These are phyloP conservation scores for Elsinoe necatrix DNA, from an alignment of 2,329 filamentous ascomycete species.

Conservation along the genomic window DNA sequence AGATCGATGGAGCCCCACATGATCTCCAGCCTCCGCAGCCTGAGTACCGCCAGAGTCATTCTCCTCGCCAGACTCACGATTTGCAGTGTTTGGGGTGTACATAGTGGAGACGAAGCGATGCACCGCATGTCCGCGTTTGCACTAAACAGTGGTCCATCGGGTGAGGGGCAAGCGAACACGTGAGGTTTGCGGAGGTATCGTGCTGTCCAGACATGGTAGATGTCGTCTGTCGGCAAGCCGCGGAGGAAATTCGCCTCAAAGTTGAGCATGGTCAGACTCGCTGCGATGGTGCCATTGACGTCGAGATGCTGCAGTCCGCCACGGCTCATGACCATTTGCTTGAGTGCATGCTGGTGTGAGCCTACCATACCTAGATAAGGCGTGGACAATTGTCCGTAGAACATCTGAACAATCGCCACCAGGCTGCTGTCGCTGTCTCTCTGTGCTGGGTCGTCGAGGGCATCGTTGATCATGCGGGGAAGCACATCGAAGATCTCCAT, in stretches of 20 bases:
- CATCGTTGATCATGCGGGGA: conserved; percentile 3
- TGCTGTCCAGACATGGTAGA: neutral
- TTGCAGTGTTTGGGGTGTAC: neutral
- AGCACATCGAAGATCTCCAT: conserved; percentile 9
- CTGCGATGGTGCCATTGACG: neutral
- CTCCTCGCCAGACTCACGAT: neutral
- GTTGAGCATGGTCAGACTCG: neutral
- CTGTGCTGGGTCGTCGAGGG: neutral
- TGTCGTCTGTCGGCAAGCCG: neutral
- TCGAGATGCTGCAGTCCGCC: neutral
- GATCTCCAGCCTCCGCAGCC: neutral
- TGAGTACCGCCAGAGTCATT: neutral
- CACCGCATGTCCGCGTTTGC: neutral
- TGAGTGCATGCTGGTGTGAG: neutral
- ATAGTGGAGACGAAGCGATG: neutral
- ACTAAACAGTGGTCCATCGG: neutral
- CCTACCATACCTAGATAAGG: neutral
- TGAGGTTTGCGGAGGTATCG: neutral
- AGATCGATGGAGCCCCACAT: neutral
- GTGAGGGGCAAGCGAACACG: neutral
- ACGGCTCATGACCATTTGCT: neutral
- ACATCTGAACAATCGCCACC: neutral
- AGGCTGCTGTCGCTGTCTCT: neutral
- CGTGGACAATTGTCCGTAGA: neutral
- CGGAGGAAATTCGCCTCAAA: neutral